A percentile compares a stretch with the other conserved stretches of the same genome.
phyloP scores from a whole-genome alignment of 495 filamentous ascomycete species.

The Barbatosphaeria neglecta region DNA sequence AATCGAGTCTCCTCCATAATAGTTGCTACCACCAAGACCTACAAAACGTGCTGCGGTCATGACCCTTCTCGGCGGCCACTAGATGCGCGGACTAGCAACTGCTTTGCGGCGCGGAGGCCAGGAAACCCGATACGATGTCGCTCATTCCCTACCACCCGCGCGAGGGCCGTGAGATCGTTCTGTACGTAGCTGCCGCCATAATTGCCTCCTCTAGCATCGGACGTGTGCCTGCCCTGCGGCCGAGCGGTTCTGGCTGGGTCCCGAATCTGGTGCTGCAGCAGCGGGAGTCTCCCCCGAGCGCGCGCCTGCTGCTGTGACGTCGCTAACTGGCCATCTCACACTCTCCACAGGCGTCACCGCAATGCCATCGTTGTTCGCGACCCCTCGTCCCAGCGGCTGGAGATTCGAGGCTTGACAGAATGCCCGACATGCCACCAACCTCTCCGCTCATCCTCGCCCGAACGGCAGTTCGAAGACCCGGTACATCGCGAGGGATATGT shows the following conservation, averaged over 20 bases:
- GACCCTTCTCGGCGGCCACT: not conserved
- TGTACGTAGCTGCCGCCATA: slow-evolving; percentile 33
- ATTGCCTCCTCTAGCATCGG: too few relatives aligned
- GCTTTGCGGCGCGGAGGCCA: not conserved
- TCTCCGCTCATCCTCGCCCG: slow-evolving; percentile 41
- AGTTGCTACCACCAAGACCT: too few relatives aligned
- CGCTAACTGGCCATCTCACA: not conserved
- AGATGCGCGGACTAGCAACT: not conserved
- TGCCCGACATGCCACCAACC: slow-evolving; percentile 87
- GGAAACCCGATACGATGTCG: slow-evolving; percentile 36
- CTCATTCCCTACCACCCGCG: slow-evolving; percentile 51
- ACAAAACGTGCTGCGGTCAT: too few relatives aligned
- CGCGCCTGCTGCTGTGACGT: not conserved
- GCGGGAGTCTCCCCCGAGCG: not conserved
- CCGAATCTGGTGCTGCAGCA: not conserved
- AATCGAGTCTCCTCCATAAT: too few relatives aligned
- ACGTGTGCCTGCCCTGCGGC: too few relatives aligned
- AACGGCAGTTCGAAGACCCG: slow-evolving; percentile 32
- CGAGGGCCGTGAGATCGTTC: slow-evolving; percentile 50
- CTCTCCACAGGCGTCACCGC: slow-evolving; percentile 63
- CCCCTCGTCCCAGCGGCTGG: slow-evolving; percentile 70
- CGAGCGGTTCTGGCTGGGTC: too few relatives aligned
- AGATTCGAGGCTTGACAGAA: slow-evolving; percentile 59
- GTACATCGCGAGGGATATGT: slow-evolving; percentile 56
- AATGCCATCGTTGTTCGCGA: slow-evolving; percentile 88